Evolutionary conservation across 257 asterid genomes (phyloP).

Genomic region (Linderniella brevidens): DNA sequence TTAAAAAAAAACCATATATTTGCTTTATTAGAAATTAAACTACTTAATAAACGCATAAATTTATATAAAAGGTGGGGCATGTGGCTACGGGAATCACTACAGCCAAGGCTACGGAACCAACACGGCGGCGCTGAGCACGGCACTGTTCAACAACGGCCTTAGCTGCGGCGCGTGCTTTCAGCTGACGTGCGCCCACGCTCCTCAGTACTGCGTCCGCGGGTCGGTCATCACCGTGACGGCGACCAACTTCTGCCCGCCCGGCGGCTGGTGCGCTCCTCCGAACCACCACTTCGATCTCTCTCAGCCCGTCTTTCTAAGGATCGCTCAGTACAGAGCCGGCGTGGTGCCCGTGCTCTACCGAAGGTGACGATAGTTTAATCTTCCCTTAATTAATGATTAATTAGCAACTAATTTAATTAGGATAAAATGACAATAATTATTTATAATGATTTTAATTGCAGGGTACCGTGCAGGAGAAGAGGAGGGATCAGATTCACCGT

Average conservation of each 20-base stretch:
- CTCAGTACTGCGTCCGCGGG: constrained; percentile 28
- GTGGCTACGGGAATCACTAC: constrained; percentile 35
- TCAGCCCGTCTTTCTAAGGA: not conserved
- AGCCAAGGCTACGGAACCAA: constrained; percentile 33
- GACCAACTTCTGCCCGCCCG: constrained; percentile 39
- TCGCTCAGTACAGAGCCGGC: not conserved
- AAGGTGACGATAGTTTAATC: not conserved
- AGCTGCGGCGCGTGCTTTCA: constrained; percentile 37
- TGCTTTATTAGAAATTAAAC: not conserved
- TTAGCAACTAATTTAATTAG: no score
- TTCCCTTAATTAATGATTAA: no score
- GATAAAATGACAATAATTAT: not conserved
- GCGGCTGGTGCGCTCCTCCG: constrained; percentile 45
- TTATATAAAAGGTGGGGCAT: constrained; percentile 26
- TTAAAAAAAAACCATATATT: not conserved
- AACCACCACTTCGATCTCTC: constrained; percentile 2
- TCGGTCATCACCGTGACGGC: constrained; percentile 26
- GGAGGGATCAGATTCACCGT: constrained; percentile 81
- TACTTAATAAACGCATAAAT: not conserved
- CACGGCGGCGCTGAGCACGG: constrained; percentile 37
- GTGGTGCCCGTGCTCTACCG: not conserved
- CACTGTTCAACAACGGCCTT: constrained; percentile 30
- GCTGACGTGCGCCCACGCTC: constrained; percentile 26
- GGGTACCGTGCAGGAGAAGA: constrained; percentile 83
- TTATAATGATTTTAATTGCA: constrained; percentile 5